Conservation (phyloP, 306 rosid genomes). For the Begonia masoniana region DNA sequence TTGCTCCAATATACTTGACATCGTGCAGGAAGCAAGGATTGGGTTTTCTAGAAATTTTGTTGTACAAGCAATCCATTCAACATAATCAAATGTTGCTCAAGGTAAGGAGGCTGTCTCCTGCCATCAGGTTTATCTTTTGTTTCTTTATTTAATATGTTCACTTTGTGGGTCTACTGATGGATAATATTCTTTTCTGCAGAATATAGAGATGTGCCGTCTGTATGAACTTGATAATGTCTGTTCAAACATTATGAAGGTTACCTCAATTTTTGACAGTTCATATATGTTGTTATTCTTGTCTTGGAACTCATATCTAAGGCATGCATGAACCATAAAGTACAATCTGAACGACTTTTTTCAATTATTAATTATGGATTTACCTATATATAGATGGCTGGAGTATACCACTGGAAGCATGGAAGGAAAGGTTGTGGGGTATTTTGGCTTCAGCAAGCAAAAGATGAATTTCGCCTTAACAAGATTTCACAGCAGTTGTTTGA, state of each 20-base stretch:
- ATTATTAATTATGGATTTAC: not conserved
- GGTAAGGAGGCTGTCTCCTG: conserved; percentile 29
- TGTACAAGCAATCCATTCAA: conserved; percentile 67
- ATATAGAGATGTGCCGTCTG: conserved; percentile 81
- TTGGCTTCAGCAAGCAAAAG: conserved; percentile 92
- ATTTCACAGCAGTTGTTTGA: conserved; percentile 83
- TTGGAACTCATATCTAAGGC: not conserved
- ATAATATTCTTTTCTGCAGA: conserved; percentile 35
- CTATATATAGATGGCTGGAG: conserved; percentile 67
- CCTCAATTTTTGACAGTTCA: not conserved
- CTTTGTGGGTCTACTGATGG: conserved; percentile 1
- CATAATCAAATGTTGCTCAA: conserved; percentile 58
- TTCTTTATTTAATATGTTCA: conserved; percentile 1
- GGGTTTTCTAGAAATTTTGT: conserved; percentile 64
- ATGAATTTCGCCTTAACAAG: conserved; percentile 62
- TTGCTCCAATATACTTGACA: conserved; percentile 91
- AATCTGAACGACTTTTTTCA: not conserved
- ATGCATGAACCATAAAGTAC: too few relatives aligned
- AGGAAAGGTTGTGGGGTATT: conserved; percentile 73
- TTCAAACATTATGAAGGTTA: conserved; percentile 81
- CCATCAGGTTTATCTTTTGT: conserved; percentile 1
- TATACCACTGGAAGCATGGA: conserved; percentile 92
- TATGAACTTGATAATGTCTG: conserved; percentile 57
- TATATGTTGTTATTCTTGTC: not conserved
- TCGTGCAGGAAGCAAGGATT: conserved; percentile 93